Evolutionary conservation across 1,139 yeast species (phyloP).

Genomic region (Sugiyamaella sp.): DNA sequence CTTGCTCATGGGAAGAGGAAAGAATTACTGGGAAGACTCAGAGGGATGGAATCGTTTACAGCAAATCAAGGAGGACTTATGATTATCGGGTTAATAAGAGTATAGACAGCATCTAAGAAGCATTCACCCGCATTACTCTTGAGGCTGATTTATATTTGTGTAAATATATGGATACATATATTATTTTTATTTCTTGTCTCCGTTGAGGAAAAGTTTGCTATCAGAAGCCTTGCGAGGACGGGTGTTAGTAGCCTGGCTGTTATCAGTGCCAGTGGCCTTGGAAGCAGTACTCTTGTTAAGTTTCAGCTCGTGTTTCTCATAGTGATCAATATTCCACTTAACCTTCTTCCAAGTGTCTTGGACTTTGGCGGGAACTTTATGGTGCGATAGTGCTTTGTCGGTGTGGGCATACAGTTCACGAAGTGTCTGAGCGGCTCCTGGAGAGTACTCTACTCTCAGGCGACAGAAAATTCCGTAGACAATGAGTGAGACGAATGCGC

Average conservation of each 20-base stretch:
- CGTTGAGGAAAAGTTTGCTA: slow-evolving; percentile 19
- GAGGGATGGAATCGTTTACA: slow-evolving; percentile 73
- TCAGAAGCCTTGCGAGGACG: slow-evolving; percentile 14
- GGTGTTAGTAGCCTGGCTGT: slow-evolving; percentile 3
- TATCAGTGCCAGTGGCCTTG: neutral
- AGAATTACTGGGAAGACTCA: slow-evolving; percentile 74
- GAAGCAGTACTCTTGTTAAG: slow-evolving; percentile 17
- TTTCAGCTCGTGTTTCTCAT: slow-evolving; percentile 15
- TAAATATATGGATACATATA: neutral
- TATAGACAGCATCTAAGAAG: neutral
- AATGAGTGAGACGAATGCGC: slow-evolving; percentile 64
- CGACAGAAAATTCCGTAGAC: slow-evolving; percentile 67
- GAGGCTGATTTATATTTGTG: neutral
- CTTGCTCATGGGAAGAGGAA: slow-evolving; percentile 79
- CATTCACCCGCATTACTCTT: neutral
- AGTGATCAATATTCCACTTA: slow-evolving; percentile 45
- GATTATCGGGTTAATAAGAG: neutral
- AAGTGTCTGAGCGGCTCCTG: slow-evolving; percentile 66
- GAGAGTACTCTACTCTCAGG: slow-evolving; percentile 72
- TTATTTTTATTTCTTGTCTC: slow-evolving; percentile 3
- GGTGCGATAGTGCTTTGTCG: slow-evolving; percentile 60
- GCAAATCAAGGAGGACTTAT: slow-evolving; percentile 53
- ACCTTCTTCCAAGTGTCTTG: slow-evolving; percentile 56
- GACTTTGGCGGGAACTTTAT: slow-evolving; percentile 58
- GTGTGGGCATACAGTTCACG: slow-evolving; percentile 62